These are phyloP conservation scores for Lenwebbia sp. DNA, from an alignment of 345 rosid genomes.

Conservation along the genomic window DNA sequence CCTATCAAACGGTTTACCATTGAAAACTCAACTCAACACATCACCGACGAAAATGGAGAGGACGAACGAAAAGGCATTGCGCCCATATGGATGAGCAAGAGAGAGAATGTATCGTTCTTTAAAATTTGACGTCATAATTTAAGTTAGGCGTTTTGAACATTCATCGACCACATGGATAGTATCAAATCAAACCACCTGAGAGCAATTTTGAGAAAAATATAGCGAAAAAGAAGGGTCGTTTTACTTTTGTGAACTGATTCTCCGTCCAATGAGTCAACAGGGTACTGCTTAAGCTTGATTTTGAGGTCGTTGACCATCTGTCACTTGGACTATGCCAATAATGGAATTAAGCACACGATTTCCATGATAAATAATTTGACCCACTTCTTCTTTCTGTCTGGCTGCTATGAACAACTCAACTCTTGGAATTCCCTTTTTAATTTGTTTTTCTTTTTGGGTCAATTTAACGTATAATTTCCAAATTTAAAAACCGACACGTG, in stretches of 20 bases:
- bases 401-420: neutral
- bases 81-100: neutral
- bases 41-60: neutral
- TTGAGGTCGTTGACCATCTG: too few relatives aligned
- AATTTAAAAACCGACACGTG: neutral
- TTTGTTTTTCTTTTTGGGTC: neutral
- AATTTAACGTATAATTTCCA: neutral
- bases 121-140: neutral
- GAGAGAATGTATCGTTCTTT: neutral
- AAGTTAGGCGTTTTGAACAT: neutral
- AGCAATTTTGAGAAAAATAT: too few relatives aligned
- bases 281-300: too few relatives aligned
- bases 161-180: neutral
- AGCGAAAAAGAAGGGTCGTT: too few relatives aligned
- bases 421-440: neutral
- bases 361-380: neutral
- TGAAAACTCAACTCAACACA: neutral
- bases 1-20: conserved; percentile 15
- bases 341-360: neutral
- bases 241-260: too few relatives aligned
- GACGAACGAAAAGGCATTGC: neutral
- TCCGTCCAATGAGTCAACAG: too few relatives aligned
- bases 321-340: too few relatives aligned
- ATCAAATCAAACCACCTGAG: too few relatives aligned
- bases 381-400: neutral